phyloP scores from a whole-genome alignment of 345 rosid genomes.

The Brassica napus region Da-Ae NC_063452.1:4511001-4511500 shows the following conservation, averaged over 20 bases:
- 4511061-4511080: conserved; percentile 15
- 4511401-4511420: conserved; percentile 30
- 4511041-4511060: not conserved
- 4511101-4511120: conserved; percentile 11
- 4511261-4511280: not conserved
- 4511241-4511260: not conserved
- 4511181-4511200: conserved; percentile 17
- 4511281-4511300: conserved; percentile 25
- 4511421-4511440: conserved; percentile 33
- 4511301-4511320: conserved; percentile 34
- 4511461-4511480: conserved; percentile 12
- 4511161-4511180: not conserved
- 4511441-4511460: conserved; percentile 1
- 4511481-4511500: not conserved
- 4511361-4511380: not conserved
- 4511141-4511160: not conserved
- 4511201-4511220: conserved; percentile 29
- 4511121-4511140: not conserved
- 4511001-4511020: conserved; percentile 3
- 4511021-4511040: conserved; percentile 14
- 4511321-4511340: conserved; percentile 18
- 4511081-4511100: conserved; percentile 19
- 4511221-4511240: not conserved
- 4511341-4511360: conserved; percentile 16
- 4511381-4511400: not conserved